Percentiles rank a stretch among this genome's conserved stretches.
Conservation (phyloP, 192 early-diverging fungal genomes). For the Chytriomyces hyalinus region DNA sequence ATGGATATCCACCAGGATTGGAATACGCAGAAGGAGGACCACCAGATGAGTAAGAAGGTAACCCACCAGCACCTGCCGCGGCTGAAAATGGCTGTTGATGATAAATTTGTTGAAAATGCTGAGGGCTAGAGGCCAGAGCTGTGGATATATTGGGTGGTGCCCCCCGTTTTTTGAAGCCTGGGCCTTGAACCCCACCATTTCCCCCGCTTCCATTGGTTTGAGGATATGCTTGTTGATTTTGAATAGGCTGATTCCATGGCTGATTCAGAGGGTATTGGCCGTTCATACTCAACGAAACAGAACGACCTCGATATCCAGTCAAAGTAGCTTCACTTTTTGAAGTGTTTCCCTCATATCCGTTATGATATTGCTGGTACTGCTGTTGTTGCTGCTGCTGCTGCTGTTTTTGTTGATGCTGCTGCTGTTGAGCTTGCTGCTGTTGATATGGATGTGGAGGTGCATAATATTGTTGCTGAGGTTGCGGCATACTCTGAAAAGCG, state of each 20-base stretch:
- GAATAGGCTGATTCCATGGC: slow-evolving; percentile 31
- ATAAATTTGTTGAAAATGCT: slow-evolving; percentile 12
- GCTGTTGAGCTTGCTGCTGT: too few species aligned
- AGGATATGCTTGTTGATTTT: not conserved
- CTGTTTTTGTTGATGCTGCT: too few species aligned
- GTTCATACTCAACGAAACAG: slow-evolving; percentile 20
- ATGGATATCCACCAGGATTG: too few species aligned
- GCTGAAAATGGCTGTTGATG: slow-evolving; percentile 2
- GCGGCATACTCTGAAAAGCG: too few species aligned
- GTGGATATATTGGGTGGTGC: slow-evolving; percentile 22
- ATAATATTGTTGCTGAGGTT: not conserved
- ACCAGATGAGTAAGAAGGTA: not conserved
- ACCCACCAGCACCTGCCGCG: not conserved
- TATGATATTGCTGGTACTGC: too few species aligned
- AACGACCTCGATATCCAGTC: too few species aligned
- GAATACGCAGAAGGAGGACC: too few species aligned
- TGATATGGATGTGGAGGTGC: not conserved
- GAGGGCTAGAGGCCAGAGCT: slow-evolving; percentile 3
- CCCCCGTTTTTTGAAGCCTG: slow-evolving; percentile 3
- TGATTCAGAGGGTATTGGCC: slow-evolving; percentile 15
- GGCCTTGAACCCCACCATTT: not conserved
- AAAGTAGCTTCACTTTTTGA: too few species aligned
- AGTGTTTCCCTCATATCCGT: too few species aligned
- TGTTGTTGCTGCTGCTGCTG: too few species aligned
- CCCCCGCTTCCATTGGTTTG: not conserved